Evolutionary conservation across 345 rosid species (phyloP), one percentile per base, ranked within the genome.

Genomic region (Brassica incana): DNA sequence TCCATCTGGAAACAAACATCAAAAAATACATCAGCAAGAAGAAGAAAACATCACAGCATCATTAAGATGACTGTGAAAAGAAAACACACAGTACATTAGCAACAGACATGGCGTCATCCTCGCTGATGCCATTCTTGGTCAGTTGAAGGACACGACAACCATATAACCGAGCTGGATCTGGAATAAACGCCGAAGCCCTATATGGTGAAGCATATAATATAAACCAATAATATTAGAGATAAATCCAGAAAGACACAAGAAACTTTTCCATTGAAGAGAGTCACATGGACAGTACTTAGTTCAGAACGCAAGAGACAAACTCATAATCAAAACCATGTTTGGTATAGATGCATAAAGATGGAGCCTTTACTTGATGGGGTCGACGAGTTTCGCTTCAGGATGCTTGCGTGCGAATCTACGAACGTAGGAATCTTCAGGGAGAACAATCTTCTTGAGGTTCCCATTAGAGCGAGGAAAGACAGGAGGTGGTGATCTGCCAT

Each of bases 401-500:
- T 89, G 82, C 82, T 76, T 89, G 78, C 78, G 64, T 50, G 85
- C 87, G 88, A 95, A 93, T 80, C 82, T 90, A 52, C 86, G 85
- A 65, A 87, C 77, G 58, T 91, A 95, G 67, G 87, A 77, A 84
- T 93, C 98, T 79, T 95, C 98, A 0, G 96, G 98, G 36, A 93
- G 93, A 78, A 69, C 74, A 73, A 95, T 93, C 79, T 69, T 87
- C 85, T 89, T 63, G 61, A 93, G 72, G 80, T 93, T 90, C 4
- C 92, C 98, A 78, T 84, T 71, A 3, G 86, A 52, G 8, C 91
- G 85, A 79, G 97, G 97, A 77, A 91, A 95, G 2, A 84, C 86
- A 15, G 97, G 91, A 52, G 98, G 96, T 0, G 98, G 90, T 75
- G 84, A 81, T 0, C 84, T 81, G 77, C 66, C 76, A 80, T 76